Percentiles rank a stretch among this genome's conserved stretches.
Evolutionary conservation across 169 alveolate species (phyloP).

Genomic region (Babesia sp.): DNA sequence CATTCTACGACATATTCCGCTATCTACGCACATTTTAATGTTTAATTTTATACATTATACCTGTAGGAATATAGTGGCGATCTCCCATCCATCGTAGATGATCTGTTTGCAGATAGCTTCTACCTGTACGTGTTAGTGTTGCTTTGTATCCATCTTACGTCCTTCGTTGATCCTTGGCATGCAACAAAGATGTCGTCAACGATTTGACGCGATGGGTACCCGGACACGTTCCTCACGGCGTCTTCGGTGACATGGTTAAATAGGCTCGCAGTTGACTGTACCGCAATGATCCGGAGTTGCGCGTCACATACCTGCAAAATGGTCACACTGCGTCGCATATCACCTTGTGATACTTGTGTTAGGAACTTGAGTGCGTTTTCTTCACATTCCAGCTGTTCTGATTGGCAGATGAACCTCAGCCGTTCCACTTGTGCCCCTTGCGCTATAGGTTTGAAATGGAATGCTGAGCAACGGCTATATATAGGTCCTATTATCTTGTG

Average conservation of each 20-base stretch:
- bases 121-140: slow-evolving; percentile 9
- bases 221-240: slow-evolving; percentile 68
- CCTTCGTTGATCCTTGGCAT: slow-evolving; percentile 28
- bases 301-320: slow-evolving; percentile 85
- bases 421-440: slow-evolving; percentile 87
- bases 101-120: slow-evolving; percentile 52
- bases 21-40: background rate
- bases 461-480: slow-evolving; percentile 93
- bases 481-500: slow-evolving; percentile 95
- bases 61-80: slow-evolving; percentile 58
- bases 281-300: slow-evolving; percentile 17
- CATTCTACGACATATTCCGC: slow-evolving; percentile 46
- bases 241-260: slow-evolving; percentile 50
- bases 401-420: slow-evolving; percentile 84
- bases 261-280: slow-evolving; percentile 64
- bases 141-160: slow-evolving; percentile 14
- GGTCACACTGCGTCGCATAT: slow-evolving; percentile 92
- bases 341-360: slow-evolving; percentile 91
- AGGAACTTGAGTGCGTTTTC: slow-evolving; percentile 72
- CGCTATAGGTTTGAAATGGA: slow-evolving; percentile 92
- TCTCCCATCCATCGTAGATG: slow-evolving; percentile 64
- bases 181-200: slow-evolving; percentile 50
- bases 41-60: background rate
- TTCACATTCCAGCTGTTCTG: slow-evolving; percentile 69
- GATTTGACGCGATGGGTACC: slow-evolving; percentile 65